Conservation (phyloP, 2,329 filamentous ascomycete genomes). For the Diaporthe amygdali region DNA sequence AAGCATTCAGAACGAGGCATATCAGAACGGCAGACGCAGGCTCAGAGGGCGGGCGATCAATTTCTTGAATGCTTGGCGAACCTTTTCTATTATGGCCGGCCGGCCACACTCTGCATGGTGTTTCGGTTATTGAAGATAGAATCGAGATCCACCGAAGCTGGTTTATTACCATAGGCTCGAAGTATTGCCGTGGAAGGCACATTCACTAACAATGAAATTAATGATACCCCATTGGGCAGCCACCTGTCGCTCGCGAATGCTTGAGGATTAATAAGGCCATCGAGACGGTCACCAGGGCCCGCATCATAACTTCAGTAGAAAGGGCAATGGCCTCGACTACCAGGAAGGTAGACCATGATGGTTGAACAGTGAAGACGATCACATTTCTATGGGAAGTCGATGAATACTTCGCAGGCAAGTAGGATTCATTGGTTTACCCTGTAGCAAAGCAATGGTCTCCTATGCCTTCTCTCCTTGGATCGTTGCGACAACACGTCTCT, state of each 20-base stretch:
- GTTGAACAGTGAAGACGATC: not conserved
- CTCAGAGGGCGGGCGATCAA: not conserved
- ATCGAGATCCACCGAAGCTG: not conserved
- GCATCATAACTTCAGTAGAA: not conserved
- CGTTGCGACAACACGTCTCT: slow-evolving; percentile 85
- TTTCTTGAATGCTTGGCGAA: not conserved
- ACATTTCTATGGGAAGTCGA: not conserved
- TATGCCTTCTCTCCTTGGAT: slow-evolving; percentile 83
- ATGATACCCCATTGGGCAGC: slow-evolving; percentile 7
- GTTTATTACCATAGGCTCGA: not conserved
- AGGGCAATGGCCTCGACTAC: not conserved
- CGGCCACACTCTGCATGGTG: not conserved
- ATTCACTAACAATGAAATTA: not conserved
- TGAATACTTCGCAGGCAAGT: not conserved
- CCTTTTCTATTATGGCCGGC: not conserved
- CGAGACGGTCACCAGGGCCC: not conserved
- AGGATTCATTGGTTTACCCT: not conserved
- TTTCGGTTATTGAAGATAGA: not conserved
- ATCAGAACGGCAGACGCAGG: not conserved
- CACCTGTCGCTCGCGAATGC: not conserved
- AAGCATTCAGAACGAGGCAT: not conserved
- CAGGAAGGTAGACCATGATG: not conserved
- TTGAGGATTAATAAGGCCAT: not conserved
- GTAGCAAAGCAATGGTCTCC: not conserved
- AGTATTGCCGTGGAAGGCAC: not conserved